A percentile compares a stretch with the other conserved stretches of the same genome.
Evolutionary conservation across 2,329 filamentous ascomycete genomes (phyloP).

Genomic region (Drechslera avenae): DNA sequence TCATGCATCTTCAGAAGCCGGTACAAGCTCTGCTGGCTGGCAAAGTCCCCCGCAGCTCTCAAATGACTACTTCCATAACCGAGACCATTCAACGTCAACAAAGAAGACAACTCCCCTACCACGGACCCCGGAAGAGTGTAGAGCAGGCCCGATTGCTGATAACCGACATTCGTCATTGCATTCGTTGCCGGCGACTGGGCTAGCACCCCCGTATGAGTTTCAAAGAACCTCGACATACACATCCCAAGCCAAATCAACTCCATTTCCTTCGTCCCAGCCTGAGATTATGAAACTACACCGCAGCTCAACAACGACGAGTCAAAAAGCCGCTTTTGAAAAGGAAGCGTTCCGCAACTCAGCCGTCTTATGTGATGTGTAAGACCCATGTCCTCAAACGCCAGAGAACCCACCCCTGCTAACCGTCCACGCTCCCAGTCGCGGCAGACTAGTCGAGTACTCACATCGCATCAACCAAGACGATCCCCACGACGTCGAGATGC

Average conservation of each 20-base stretch:
- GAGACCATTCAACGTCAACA: constrained; percentile 17
- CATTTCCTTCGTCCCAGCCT: constrained; percentile 24
- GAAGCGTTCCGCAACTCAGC: constrained; percentile 52
- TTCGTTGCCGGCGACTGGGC: constrained; percentile 31
- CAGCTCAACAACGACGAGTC: constrained; percentile 41
- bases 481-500: constrained; percentile 50
- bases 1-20: constrained; percentile 84
- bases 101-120: constrained; percentile 19
- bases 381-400: not conserved
- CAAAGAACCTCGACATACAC: constrained; percentile 20
- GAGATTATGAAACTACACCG: constrained; percentile 33
- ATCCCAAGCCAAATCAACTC: constrained; percentile 26
- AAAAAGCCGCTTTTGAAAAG: constrained; percentile 48
- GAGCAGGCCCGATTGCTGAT: constrained; percentile 16
- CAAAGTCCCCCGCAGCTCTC: constrained; percentile 13
- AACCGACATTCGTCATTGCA: constrained; percentile 25
- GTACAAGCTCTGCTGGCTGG: constrained; percentile 22
- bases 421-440: constrained; percentile 35
- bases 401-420: not conserved
- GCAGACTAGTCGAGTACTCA: constrained; percentile 50
- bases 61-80: constrained; percentile 15
- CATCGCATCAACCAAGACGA: constrained; percentile 44
- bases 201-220: constrained; percentile 19
- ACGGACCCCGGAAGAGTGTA: constrained; percentile 22
- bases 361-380: constrained; percentile 53